Evolutionary conservation across 345 rosid species (phyloP).

Genomic region (Dovyalis caffra): DNA sequence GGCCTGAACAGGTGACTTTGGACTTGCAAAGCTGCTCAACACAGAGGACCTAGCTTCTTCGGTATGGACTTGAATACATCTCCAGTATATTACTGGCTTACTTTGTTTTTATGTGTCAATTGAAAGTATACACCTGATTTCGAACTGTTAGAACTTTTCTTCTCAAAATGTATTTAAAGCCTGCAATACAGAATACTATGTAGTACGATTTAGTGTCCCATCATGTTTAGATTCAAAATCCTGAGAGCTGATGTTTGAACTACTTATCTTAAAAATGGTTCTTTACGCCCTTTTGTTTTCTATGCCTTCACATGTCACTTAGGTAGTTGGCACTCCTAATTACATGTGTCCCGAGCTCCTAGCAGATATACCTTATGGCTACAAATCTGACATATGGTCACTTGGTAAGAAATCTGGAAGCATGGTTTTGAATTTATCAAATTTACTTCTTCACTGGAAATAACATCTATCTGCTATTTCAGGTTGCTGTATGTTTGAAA

Average conservation of each 20-base stretch:
- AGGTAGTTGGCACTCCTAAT: conserved; percentile 93
- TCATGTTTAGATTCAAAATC: conserved; percentile 5
- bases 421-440: conserved; percentile 1
- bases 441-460: neutral
- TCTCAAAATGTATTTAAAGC: conserved; percentile 1
- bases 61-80: conserved; percentile 39
- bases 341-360: conserved; percentile 96
- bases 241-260: conserved; percentile 1
- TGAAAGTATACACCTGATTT: neutral
- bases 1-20: conserved; percentile 74
- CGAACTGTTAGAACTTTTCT: neutral
- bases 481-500: conserved; percentile 99
- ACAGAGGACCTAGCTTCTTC: conserved; percentile 83
- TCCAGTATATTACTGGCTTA: neutral
- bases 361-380: conserved; percentile 86
- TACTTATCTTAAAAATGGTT: neutral
- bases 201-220: neutral
- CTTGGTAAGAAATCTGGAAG: conserved; percentile 60
- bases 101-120: neutral
- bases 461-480: conserved; percentile 33
- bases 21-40: conserved; percentile 85
- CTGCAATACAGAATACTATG: neutral
- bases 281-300: conserved; percentile 1
- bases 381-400: conserved; percentile 97
- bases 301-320: conserved; percentile 7